These are phyloP conservation scores for Neoboletus subvelutipes DNA, from an alignment of 768 basidiomycete genomes.

Conservation along the genomic window DNA sequence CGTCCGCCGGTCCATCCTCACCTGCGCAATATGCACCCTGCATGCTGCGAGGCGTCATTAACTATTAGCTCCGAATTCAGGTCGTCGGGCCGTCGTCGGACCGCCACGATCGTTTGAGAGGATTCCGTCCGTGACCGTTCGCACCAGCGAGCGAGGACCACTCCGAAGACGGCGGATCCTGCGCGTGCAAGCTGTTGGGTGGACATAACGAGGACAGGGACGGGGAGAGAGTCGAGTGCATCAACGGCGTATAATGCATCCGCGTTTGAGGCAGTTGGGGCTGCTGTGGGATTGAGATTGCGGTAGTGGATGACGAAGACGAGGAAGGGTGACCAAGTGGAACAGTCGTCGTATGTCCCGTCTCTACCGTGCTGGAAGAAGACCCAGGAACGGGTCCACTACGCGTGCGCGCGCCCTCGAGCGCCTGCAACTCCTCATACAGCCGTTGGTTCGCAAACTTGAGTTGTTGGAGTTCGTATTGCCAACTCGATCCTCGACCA, in stretches of 20 bases:
- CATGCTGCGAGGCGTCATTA: background rate
- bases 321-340: background rate
- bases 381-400: background rate
- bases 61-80: background rate
- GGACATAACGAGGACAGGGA: slow-evolving; percentile 1
- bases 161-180: slow-evolving; percentile 19
- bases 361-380: background rate
- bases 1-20: background rate
- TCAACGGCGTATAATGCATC: slow-evolving; percentile 3
- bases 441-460: slow-evolving; percentile 67
- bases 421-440: slow-evolving; percentile 51
- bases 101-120: slow-evolving; percentile 28
- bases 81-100: slow-evolving; percentile 24
- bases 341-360: background rate
- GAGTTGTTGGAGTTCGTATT: slow-evolving; percentile 88
- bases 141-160: slow-evolving; percentile 32
- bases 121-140: slow-evolving; percentile 20
- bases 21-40: background rate
- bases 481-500: slow-evolving; percentile 77
- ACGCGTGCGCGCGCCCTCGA: slow-evolving; percentile 31
- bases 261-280: background rate
- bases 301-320: background rate
- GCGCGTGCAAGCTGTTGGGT: slow-evolving; percentile 17
- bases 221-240: slow-evolving; percentile 3
- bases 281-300: slow-evolving; percentile 4